phyloP scores from a whole-genome alignment of 495 filamentous ascomycete genomes.

The Amphirosellinia nigrospora region DNA sequence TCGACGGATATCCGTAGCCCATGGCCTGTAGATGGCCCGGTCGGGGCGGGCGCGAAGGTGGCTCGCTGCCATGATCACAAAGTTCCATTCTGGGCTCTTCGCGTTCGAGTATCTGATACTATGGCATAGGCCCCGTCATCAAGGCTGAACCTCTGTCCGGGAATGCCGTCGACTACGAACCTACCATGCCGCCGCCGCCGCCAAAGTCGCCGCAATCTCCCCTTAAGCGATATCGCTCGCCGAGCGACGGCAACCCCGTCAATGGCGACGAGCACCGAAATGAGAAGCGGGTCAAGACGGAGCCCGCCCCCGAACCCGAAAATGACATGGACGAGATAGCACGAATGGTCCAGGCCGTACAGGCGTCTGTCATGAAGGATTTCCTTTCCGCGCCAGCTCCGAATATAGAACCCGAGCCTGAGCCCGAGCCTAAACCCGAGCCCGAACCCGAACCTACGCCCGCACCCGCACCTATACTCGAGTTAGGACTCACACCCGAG shows the following conservation, averaged over 20 bases:
- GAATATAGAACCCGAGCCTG: neutral
- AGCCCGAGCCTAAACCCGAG: neutral
- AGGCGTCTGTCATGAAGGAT: constrained; percentile 39
- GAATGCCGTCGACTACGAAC: constrained; percentile 32
- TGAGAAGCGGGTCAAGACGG: constrained; percentile 46
- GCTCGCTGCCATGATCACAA: neutral
- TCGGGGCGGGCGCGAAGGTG: too few species aligned
- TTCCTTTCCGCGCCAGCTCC: constrained; percentile 28
- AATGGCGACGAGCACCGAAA: constrained; percentile 30
- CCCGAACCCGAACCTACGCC: neutral
- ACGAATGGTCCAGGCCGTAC: constrained; percentile 37
- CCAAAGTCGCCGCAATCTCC: constrained; percentile 30
- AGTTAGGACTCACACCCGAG: constrained; percentile 15
- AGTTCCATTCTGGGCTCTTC: neutral
- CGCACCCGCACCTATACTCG: neutral
- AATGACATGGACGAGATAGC: constrained; percentile 37
- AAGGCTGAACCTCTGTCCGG: constrained; percentile 31
- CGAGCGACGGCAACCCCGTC: constrained; percentile 24
- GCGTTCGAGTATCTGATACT: constrained; percentile 20
- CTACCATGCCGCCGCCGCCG: constrained; percentile 13
- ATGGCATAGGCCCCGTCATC: constrained; percentile 31
- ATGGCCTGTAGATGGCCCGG: neutral
- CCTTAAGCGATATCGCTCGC: constrained; percentile 44
- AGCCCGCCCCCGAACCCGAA: constrained; percentile 27
- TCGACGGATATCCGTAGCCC: neutral